These are phyloP conservation scores for Salix exigua DNA, from an alignment of 345 rosid genomes.

Conservation along the genomic window DNA sequence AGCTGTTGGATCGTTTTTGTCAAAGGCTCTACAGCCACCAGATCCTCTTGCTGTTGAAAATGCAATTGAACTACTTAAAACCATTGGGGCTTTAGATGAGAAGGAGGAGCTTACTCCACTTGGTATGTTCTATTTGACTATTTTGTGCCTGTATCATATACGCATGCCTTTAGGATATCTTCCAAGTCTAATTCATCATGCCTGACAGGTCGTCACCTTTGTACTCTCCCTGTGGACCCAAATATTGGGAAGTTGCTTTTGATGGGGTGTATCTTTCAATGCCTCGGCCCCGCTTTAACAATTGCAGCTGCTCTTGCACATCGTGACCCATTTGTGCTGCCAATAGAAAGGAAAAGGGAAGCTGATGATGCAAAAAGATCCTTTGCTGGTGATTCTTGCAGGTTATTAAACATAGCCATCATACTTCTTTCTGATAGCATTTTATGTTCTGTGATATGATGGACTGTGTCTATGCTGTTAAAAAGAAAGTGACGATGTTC, in stretches of 20 bases:
- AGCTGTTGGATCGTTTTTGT: slow-evolving; percentile 73
- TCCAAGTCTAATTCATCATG: slow-evolving; percentile 10
- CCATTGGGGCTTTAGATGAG: slow-evolving; percentile 87
- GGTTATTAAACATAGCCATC: slow-evolving; percentile 36
- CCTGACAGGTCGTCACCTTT: slow-evolving; percentile 73
- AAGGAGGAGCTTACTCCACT: slow-evolving; percentile 86
- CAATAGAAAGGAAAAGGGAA: slow-evolving; percentile 71
- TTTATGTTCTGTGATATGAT: neutral
- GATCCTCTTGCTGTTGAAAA: slow-evolving; percentile 91
- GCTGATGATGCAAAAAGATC: slow-evolving; percentile 87
- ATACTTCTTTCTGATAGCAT: neutral
- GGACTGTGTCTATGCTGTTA: neutral
- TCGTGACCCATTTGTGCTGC: slow-evolving; percentile 91
- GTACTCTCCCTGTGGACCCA: slow-evolving; percentile 80
- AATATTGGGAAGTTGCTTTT: slow-evolving; percentile 96
- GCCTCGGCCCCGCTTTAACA: slow-evolving; percentile 90
- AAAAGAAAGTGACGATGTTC: neutral
- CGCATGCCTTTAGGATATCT: slow-evolving; percentile 3
- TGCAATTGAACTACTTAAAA: slow-evolving; percentile 91
- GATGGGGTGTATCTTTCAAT: slow-evolving; percentile 87
- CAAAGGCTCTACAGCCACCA: slow-evolving; percentile 96
- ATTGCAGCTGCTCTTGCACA: slow-evolving; percentile 91
- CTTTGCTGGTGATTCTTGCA: slow-evolving; percentile 95
- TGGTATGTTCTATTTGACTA: slow-evolving; percentile 41
- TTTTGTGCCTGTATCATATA: slow-evolving; percentile 7